phyloP scores from a whole-genome alignment of 441 rosid genomes.

The Pelargonium fulgidum region DNA sequence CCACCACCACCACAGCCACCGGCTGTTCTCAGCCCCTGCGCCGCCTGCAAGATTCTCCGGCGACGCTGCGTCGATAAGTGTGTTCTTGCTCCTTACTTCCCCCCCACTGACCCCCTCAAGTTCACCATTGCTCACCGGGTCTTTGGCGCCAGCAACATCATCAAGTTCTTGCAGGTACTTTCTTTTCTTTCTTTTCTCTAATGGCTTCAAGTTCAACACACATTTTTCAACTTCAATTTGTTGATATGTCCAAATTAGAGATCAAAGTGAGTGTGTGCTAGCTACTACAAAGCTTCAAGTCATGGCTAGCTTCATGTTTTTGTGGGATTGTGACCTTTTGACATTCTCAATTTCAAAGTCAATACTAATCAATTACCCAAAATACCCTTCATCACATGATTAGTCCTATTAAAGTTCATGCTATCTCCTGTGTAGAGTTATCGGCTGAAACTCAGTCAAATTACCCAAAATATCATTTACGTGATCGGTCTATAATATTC shows the following conservation, averaged over 20 bases:
- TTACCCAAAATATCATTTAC: background rate
- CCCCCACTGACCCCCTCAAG: constrained; percentile 57
- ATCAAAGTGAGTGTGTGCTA: background rate
- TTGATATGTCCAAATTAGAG: constrained; percentile 10
- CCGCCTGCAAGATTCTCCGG: constrained; percentile 71
- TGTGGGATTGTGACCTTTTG: too few species aligned
- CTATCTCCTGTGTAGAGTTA: too few species aligned
- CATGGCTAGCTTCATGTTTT: too few species aligned
- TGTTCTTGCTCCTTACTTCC: constrained; percentile 60
- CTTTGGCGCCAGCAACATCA: constrained; percentile 65
- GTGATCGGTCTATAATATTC: background rate
- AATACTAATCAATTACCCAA: too few species aligned
- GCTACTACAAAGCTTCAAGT: background rate
- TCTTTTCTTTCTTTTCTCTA: too few species aligned
- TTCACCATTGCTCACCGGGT: constrained; percentile 66
- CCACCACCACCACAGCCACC: background rate
- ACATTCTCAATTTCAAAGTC: too few species aligned
- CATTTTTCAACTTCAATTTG: too few species aligned
- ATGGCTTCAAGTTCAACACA: too few species aligned
- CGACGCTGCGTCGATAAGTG: constrained; percentile 59
- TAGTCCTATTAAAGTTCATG: background rate
- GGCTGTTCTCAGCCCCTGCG: constrained; percentile 32
- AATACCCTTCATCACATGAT: too few species aligned
- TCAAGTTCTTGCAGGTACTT: constrained; percentile 63
- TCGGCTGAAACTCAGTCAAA: background rate